Base-by-base conservation (phyloP, 768 basidiomycete genomes). In the Lenzites betulinus region DNA sequence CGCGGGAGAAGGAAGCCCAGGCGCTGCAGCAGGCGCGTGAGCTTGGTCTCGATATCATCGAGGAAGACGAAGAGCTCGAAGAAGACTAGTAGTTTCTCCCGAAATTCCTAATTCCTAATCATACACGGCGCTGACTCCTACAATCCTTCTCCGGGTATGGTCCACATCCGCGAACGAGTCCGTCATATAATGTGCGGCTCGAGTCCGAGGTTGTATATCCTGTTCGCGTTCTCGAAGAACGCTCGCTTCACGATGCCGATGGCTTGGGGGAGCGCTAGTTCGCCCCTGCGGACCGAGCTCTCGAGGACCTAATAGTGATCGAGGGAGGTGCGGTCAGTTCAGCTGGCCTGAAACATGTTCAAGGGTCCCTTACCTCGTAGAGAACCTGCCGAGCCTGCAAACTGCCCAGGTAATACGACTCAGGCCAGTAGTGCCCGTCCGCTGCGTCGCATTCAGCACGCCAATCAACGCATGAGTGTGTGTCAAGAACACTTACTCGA, bases 381-480 rank as follows among this genome's bases (percentile, higher is more conserved):
- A 93, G 72, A 0, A 79, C 84, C 41, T 83, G 69, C 25, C 91
- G 80, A 3, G 87, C 83, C 73, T 92, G 91, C 1, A 81, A 46
- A 7, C 77, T 80, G 3, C 83, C 88, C 13, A 92, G 77, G 69
- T 90, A 91, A 66, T 82, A 93, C 0, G 83, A 80, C 68, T 92
- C 91, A 3, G 90, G 91, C 84, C 88, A 91, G 82, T 86, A 84
- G 66, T 85, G 84, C 9, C 82, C 85, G 66, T 91, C 87, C 47
- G 83, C 83, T 82, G 25, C 18, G 49, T 12, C 46, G 46, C 39
- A 23, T 18, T 23, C 52, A 13, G 33, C 11, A 38, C 30, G 25
- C 16, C 7, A 23, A 23, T 9, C 22, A 13, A 16, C 41, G 38
- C 23, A n/a, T n/a, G n/a, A n/a, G n/a, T n/a, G n/a, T 33, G 11